Evolutionary conservation across 495 filamentous ascomycete genomes (phyloP).

Genomic region (Penicillium simplicissimum): DNA sequence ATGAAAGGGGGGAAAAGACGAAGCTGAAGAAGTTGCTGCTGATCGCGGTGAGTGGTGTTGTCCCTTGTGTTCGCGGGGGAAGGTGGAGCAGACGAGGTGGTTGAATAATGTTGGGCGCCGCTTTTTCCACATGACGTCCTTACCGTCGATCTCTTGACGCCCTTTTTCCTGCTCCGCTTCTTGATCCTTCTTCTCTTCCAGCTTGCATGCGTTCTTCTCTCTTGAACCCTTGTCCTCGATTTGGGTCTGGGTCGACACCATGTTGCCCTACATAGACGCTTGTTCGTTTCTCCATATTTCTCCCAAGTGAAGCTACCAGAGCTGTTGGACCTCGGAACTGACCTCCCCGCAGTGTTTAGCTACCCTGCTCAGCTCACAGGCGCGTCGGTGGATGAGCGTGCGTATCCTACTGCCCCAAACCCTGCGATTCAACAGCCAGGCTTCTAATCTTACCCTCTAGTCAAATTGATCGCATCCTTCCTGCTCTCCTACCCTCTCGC

Average conservation of each 20-base stretch:
- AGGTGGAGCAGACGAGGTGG: slow-evolving; percentile 26
- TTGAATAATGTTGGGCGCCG: slow-evolving; percentile 28
- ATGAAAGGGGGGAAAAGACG: neutral
- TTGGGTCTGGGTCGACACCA: slow-evolving; percentile 40
- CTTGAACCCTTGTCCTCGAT: slow-evolving; percentile 26
- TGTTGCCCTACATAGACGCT: slow-evolving; percentile 85
- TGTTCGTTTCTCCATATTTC: slow-evolving; percentile 53
- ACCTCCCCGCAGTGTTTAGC: slow-evolving; percentile 63
- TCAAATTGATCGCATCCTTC: slow-evolving; percentile 91
- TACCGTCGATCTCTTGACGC: slow-evolving; percentile 14
- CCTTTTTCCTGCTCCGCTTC: slow-evolving; percentile 13
- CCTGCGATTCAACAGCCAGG: neutral
- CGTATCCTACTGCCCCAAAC: slow-evolving; percentile 21
- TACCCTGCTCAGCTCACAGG: slow-evolving; percentile 66
- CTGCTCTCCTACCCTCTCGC: slow-evolving; percentile 92
- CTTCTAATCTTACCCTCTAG: slow-evolving; percentile 47
- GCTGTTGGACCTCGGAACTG: slow-evolving; percentile 30
- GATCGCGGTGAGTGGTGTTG: slow-evolving; percentile 11
- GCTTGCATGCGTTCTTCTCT: slow-evolving; percentile 43
- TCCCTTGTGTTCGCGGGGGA: slow-evolving; percentile 7
- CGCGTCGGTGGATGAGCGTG: slow-evolving; percentile 85
- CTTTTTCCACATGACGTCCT: slow-evolving; percentile 33
- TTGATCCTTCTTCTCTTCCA: slow-evolving; percentile 60
- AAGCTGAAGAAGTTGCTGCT: slow-evolving; percentile 1
- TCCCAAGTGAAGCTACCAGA: slow-evolving; percentile 6